Conservation (phyloP, 805 yeast genomes). For the Saccharomycopsis capsularis region DNA sequence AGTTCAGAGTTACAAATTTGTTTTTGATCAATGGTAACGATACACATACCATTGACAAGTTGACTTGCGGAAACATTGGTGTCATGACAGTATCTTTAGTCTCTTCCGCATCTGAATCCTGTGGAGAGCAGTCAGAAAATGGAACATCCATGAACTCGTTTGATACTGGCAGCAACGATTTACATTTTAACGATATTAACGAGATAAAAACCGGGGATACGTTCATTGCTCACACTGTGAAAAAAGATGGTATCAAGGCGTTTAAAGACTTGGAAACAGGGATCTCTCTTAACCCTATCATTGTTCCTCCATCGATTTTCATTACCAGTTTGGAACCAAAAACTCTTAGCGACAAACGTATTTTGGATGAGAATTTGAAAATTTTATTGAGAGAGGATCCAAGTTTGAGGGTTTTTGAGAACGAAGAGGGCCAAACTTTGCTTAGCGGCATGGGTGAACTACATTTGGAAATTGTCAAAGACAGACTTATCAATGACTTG, state of each 20-base stretch:
- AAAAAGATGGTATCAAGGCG: slow-evolving; percentile 42
- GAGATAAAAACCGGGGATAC: slow-evolving; percentile 89
- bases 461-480: slow-evolving; percentile 82
- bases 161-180: neutral
- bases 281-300: slow-evolving; percentile 63
- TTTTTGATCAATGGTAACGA: slow-evolving; percentile 83
- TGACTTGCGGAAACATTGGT: slow-evolving; percentile 82
- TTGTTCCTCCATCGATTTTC: slow-evolving; percentile 88
- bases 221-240: slow-evolving; percentile 52
- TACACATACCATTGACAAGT: slow-evolving; percentile 59
- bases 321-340: slow-evolving; percentile 77
- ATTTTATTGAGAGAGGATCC: slow-evolving; percentile 84
- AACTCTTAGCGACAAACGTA: slow-evolving; percentile 71
- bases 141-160: neutral
- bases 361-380: slow-evolving; percentile 62
- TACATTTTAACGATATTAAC: slow-evolving; percentile 33
- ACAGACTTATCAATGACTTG: slow-evolving; percentile 71
- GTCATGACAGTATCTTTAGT: slow-evolving; percentile 61
- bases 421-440: slow-evolving; percentile 87
- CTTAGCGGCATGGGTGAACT: slow-evolving; percentile 96
- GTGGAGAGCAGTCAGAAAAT: neutral
- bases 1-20: slow-evolving; percentile 59
- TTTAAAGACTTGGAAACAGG: slow-evolving; percentile 39
- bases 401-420: slow-evolving; percentile 59
- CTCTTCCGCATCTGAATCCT: slow-evolving; percentile 4